These are phyloP conservation scores for Saturnispora galanensis DNA, from an alignment of 805 yeast species.

Conservation along the genomic window DNA sequence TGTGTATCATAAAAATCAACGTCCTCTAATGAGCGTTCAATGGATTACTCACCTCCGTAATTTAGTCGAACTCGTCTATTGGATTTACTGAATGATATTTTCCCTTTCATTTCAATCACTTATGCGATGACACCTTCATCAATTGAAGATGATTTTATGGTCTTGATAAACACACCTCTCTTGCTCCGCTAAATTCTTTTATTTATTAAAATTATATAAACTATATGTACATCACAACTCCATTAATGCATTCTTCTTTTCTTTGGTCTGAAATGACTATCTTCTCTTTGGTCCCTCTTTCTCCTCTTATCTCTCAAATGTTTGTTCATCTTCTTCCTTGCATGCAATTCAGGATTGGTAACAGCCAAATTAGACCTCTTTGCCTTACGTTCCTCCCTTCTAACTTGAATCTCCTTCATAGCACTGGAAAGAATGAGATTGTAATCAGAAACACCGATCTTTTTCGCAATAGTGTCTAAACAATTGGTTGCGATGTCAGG, in stretches of 20 bases:
- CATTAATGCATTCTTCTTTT: constrained; percentile 30
- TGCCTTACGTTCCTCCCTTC: constrained; percentile 68
- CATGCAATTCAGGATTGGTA: constrained; percentile 73
- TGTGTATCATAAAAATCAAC: too few species aligned
- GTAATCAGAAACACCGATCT: constrained; percentile 64
- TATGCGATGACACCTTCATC: too few species aligned
- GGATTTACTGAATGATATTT: too few species aligned
- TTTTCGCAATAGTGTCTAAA: constrained; percentile 52
- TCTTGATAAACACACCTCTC: too few species aligned
- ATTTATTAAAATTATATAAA: too few species aligned
- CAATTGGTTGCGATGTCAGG: constrained; percentile 49
- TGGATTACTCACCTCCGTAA: too few species aligned
- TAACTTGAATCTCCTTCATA: constrained; percentile 44
- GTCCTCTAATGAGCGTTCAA: too few species aligned
- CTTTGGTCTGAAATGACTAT: constrained; percentile 63
- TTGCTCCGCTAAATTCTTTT: too few species aligned
- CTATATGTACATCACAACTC: background rate
- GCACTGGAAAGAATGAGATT: constrained; percentile 53
- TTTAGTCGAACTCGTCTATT: too few species aligned
- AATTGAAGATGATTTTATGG: too few species aligned
- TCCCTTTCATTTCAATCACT: too few species aligned
- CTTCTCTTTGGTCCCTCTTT: constrained; percentile 64
- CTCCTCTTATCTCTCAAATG: constrained; percentile 70
- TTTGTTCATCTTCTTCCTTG: constrained; percentile 64
- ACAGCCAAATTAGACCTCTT: constrained; percentile 69